These are phyloP conservation scores for Schwanniomyces polymorphus DNA, from an alignment of 805 yeast genomes.

Conservation along the genomic window DNA sequence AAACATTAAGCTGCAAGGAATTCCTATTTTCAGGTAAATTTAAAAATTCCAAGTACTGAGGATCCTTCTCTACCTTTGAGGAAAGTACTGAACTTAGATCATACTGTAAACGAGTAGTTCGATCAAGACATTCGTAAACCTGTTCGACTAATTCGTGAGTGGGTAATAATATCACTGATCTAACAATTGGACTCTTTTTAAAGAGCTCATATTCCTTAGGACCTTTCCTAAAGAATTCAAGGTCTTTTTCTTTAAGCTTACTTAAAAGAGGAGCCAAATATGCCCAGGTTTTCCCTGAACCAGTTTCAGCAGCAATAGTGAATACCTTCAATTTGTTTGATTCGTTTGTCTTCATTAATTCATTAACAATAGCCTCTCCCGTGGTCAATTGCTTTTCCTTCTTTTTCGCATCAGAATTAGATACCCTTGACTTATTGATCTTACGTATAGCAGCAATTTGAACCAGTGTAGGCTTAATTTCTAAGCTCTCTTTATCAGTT, in stretches of 20 bases:
- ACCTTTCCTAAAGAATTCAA: slow-evolving; percentile 19
- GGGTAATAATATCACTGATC: slow-evolving; percentile 81
- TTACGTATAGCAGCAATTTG: slow-evolving; percentile 73
- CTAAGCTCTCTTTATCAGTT: slow-evolving; percentile 27
- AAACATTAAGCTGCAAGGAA: slow-evolving; percentile 42
- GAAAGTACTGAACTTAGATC: slow-evolving; percentile 15
- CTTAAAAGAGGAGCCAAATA: slow-evolving; percentile 77
- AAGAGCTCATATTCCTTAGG: slow-evolving; percentile 19
- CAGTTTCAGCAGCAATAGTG: slow-evolving; percentile 94
- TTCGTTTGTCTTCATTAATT: slow-evolving; percentile 29
- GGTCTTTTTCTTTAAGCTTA: slow-evolving; percentile 60
- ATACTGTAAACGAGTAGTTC: slow-evolving; percentile 25
- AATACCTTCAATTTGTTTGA: slow-evolving; percentile 50
- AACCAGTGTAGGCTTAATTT: slow-evolving; percentile 69
- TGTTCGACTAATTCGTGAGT: slow-evolving; percentile 88
- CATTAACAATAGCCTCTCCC: slow-evolving; percentile 24
- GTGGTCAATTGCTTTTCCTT: slow-evolving; percentile 7
- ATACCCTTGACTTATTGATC: slow-evolving; percentile 44
- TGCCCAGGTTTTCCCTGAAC: slow-evolving; percentile 95
- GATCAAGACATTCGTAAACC: slow-evolving; percentile 50
- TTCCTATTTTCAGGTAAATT: slow-evolving; percentile 17
- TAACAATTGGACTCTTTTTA: slow-evolving; percentile 38
- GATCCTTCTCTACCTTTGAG: slow-evolving; percentile 15
- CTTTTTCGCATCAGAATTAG: slow-evolving; percentile 23
- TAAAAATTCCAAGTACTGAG: slow-evolving; percentile 21